Conservation (phyloP, 345 rosid genomes). For the Moricandia moricandioides region DNA sequence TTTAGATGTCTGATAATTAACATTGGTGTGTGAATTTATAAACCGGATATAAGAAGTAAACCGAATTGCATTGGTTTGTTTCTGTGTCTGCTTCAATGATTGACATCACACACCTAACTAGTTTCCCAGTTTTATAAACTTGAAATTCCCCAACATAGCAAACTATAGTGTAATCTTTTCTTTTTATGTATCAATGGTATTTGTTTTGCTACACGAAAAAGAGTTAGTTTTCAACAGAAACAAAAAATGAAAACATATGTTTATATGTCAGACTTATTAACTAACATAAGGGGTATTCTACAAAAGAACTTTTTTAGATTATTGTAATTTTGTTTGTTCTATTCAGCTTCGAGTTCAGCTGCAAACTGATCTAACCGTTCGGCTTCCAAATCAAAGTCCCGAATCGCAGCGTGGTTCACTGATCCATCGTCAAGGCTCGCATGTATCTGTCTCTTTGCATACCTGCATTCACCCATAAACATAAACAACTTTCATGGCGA, state of each 20-base stretch:
- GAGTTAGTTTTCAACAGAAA: neutral
- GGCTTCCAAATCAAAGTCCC: slow-evolving; percentile 68
- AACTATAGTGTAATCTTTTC: neutral
- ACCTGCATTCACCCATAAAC: slow-evolving; percentile 48
- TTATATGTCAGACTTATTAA: neutral
- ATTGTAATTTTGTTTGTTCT: slow-evolving; percentile 27
- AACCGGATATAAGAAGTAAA: neutral
- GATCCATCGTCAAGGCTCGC: slow-evolving; percentile 80
- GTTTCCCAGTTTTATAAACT: neutral
- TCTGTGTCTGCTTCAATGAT: neutral
- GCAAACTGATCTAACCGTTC: slow-evolving; percentile 75
- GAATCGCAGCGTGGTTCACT: slow-evolving; percentile 68
- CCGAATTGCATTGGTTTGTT: neutral
- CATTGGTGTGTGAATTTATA: neutral
- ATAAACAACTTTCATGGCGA: neutral
- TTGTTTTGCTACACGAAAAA: neutral
- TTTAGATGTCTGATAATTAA: neutral
- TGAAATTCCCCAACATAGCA: neutral
- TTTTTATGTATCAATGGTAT: neutral
- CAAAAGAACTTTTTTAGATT: neutral
- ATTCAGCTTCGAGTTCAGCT: slow-evolving; percentile 87
- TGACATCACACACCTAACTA: neutral
- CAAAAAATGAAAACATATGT: neutral
- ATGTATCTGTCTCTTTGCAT: slow-evolving; percentile 77
- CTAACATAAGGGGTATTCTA: neutral